Evolutionary conservation across 2,329 filamentous ascomycete species (phyloP).

Genomic region (Xylariaceae sp.): DNA sequence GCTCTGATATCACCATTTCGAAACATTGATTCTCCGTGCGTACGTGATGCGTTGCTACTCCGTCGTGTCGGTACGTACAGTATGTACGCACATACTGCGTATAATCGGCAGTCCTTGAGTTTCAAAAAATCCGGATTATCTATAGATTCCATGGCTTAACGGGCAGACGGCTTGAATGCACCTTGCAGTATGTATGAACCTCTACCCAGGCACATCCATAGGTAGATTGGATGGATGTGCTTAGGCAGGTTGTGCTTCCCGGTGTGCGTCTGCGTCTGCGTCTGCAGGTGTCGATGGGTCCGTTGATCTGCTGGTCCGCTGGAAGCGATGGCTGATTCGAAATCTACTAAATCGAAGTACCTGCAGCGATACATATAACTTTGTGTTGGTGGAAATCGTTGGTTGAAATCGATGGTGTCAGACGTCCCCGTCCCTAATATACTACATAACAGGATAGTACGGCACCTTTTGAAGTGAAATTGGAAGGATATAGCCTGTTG

Average conservation of each 20-base stretch:
- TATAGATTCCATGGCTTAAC: not conserved
- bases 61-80: not conserved
- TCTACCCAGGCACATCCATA: too few relatives aligned
- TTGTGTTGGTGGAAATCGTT: too few relatives aligned
- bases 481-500: slow-evolving; percentile 5
- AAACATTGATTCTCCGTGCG: not conserved
- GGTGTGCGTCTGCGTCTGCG: slow-evolving; percentile 13
- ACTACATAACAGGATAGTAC: not conserved
- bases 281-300: slow-evolving; percentile 5
- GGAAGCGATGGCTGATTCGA: too few relatives aligned
- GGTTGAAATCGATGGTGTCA: too few relatives aligned
- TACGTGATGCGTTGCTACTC: not conserved
- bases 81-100: not conserved
- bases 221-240: slow-evolving; percentile 6
- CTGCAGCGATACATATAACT: too few relatives aligned
- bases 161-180: not conserved
- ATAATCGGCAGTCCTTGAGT: not conserved
- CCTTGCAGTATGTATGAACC: too few relatives aligned
- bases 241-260: slow-evolving; percentile 18
- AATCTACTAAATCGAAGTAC: too few relatives aligned
- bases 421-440: too few relatives aligned
- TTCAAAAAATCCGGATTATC: not conserved
- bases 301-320: not conserved
- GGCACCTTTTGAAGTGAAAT: not conserved
- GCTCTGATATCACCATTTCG: not conserved